Percentiles rank a stretch among this genome's conserved stretches.
Conservation (phyloP, 352 stramenopile genomes). For the Pythium aristosporum region DNA sequence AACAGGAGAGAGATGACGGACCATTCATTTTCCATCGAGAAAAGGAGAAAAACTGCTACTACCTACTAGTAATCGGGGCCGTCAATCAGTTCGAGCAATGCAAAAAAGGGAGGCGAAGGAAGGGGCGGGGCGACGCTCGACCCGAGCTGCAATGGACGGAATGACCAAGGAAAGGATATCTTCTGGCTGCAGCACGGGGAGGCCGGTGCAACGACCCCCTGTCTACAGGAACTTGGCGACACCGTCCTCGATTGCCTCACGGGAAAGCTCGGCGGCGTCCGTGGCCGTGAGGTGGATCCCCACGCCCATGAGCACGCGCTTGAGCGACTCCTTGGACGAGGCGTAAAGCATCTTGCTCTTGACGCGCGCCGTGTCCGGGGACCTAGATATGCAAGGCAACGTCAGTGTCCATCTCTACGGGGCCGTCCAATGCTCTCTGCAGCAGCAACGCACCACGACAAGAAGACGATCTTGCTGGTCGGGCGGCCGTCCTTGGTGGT, state of each 20-base stretch:
- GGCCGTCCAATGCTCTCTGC: background rate
- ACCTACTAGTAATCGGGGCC: slow-evolving; percentile 18
- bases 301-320: slow-evolving; percentile 92
- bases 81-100: slow-evolving; percentile 16
- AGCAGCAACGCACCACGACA: slow-evolving; percentile 77
- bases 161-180: background rate
- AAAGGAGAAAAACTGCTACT: slow-evolving; percentile 3
- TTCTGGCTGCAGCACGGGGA: background rate
- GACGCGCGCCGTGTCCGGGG: slow-evolving; percentile 90
- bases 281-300: slow-evolving; percentile 95
- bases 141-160: background rate
- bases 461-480: slow-evolving; percentile 90
- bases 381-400: slow-evolving; percentile 39
- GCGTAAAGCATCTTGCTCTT: slow-evolving; percentile 97
- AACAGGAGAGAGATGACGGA: slow-evolving; percentile 3
- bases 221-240: slow-evolving; percentile 90
- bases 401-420: background rate
- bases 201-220: background rate
- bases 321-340: slow-evolving; percentile 94
- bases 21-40: background rate
- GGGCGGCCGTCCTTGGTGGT: slow-evolving; percentile 88
- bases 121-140: background rate
- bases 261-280: slow-evolving; percentile 85
- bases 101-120: slow-evolving; percentile 11
- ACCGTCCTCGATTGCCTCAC: slow-evolving; percentile 77